Percentiles rank a stretch among this genome's conserved stretches.
Evolutionary conservation across 2,329 filamentous ascomycete genomes (phyloP).

Genomic region (Diaporthe sp.): DNA sequence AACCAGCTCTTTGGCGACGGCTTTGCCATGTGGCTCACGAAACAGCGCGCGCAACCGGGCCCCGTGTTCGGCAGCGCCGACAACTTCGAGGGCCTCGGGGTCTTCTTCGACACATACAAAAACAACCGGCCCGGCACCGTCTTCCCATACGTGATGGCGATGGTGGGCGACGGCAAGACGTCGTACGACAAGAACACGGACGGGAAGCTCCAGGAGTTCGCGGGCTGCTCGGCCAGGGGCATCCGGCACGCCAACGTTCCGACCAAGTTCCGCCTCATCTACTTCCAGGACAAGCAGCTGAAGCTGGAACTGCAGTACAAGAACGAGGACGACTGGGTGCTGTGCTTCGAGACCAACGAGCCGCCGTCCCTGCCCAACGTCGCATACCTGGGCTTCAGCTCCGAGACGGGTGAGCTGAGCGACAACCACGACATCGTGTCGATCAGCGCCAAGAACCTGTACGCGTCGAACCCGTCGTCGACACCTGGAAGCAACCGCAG

Average conservation of each 20-base stretch:
- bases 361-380: slow-evolving; percentile 82
- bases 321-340: slow-evolving; percentile 84
- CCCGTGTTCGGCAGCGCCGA: slow-evolving; percentile 90
- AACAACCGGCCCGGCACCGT: slow-evolving; percentile 96
- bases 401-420: slow-evolving; percentile 94
- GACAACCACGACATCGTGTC: slow-evolving; percentile 98
- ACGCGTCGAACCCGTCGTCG: slow-evolving; percentile 69
- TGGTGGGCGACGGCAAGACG: slow-evolving; percentile 92
- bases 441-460: slow-evolving; percentile 88
- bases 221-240: slow-evolving; percentile 93
- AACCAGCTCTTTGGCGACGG: slow-evolving; percentile 95
- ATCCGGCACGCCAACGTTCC: slow-evolving; percentile 83
- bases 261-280: slow-evolving; percentile 89
- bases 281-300: slow-evolving; percentile 95
- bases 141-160: slow-evolving; percentile 98
- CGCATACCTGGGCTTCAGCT: slow-evolving; percentile 80
- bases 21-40: slow-evolving; percentile 98
- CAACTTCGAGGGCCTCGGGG: slow-evolving; percentile 90
- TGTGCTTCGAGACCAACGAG: slow-evolving; percentile 83
- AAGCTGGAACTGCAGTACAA: slow-evolving; percentile 96
- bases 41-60: slow-evolving; percentile 83
- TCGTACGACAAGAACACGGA: slow-evolving; percentile 93
- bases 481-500: slow-evolving; percentile 48
- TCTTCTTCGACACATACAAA: slow-evolving; percentile 99
- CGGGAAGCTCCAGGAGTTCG: slow-evolving; percentile 91